Base-by-base conservation (phyloP, 345 rosid genomes). In the Heritiera fomes region DNA sequence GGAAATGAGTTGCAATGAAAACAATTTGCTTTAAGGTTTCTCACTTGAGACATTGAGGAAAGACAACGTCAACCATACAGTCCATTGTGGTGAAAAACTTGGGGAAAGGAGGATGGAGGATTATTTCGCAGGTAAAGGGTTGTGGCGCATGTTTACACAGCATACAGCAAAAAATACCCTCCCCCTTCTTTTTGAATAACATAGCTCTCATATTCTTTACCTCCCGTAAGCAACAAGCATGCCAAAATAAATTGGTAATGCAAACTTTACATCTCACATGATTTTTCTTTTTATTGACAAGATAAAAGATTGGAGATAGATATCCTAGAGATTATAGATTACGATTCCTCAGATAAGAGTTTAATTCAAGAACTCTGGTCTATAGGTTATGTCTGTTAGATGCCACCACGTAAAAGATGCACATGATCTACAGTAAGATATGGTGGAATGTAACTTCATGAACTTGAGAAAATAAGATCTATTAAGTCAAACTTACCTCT, bases 401-500 rank as follows among this genome's bases (percentile, higher is more conserved):
- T 17, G 47, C 28, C 20, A 65, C 47, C 47, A 15, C 17, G 47
- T 17, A 38, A 65, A 65, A 65, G 23, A 65, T 34, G 38, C 23
- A 8, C 6, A 60, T 10, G 30, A 23, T 23, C 34, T 23, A 60
- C 34, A 23, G 11, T 23, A 23, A 11, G 15, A 9, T 47, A 52
- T 52, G n/a, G 10, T 32, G 45, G 45, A 63, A 63, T 32, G 40
- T 0, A 45, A 12, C 2, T 69, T 15, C 46, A 38, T 38, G 23
- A 38, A 64, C 20, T 38, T 11, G 55, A 20, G 17, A 28, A 69
- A 4, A 49, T 70, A 50, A 10, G 23, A 20, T 1, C 12, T 41
- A 59, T 60, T 0, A 61, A 23, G 8, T 4, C 23, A 6, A 75
- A 61, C 73, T 71, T 85, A 90, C 94, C 90, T 96, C 95, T 84